Percentiles rank a stretch among this genome's conserved stretches.
Evolutionary conservation across 2,329 filamentous ascomycete genomes (phyloP).

Genomic region (Colletotrichum phormii): DNA sequence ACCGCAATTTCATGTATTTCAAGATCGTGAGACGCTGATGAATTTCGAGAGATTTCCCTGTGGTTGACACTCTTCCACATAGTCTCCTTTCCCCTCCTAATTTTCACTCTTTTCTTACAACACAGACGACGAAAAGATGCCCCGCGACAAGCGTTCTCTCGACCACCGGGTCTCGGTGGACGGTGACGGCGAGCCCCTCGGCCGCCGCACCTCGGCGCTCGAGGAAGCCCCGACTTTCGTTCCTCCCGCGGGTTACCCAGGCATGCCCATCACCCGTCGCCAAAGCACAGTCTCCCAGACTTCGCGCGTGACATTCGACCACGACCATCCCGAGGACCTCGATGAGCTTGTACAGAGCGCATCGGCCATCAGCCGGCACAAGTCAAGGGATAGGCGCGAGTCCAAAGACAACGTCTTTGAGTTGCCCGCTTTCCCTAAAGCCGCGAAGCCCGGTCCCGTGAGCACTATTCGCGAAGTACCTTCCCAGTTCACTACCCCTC

Average conservation of each 20-base stretch:
- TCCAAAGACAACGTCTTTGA: conserved; percentile 28
- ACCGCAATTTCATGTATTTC: neutral
- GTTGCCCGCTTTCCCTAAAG: conserved; percentile 18
- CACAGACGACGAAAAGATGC: conserved; percentile 4
- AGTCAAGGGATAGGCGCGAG: conserved; percentile 20
- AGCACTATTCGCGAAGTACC: conserved; percentile 29
- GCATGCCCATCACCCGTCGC: conserved; percentile 17
- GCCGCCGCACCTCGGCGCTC: conserved; percentile 20
- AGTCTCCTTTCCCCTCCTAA: neutral
- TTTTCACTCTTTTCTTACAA: neutral
- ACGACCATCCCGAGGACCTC: conserved; percentile 14
- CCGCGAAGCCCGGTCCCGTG: conserved; percentile 23
- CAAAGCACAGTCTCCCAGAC: conserved; percentile 25
- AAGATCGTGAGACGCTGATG: neutral
- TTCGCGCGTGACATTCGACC: conserved; percentile 15
- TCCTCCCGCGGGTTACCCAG: conserved; percentile 17
- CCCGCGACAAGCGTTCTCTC: neutral
- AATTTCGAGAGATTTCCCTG: too few species aligned
- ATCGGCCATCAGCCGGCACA: conserved; percentile 16
- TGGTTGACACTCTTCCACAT: neutral
- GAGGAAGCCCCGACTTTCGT: conserved; percentile 25
- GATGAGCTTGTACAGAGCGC: conserved; percentile 22
- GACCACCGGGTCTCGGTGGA: conserved; percentile 18
- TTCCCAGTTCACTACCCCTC: conserved; percentile 23
- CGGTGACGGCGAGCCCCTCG: conserved; percentile 7